A percentile compares a stretch with the other conserved stretches of the same genome.
These are phyloP conservation scores for Magnusiomyces fungicola DNA, from an alignment of 1,139 yeast species.

Conservation along the genomic window DNA sequence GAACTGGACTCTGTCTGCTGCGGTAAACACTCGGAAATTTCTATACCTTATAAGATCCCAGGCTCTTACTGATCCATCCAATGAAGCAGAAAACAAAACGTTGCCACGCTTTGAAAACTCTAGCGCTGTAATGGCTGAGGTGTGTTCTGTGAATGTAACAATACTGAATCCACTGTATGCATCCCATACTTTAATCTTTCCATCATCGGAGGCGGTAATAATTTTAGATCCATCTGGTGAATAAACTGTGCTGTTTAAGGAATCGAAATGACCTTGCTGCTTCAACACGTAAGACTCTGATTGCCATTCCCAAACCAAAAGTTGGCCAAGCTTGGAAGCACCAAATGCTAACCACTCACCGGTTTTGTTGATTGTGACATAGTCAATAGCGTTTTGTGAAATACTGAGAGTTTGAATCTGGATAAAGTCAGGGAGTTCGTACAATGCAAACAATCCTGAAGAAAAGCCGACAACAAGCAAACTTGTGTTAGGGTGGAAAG, in stretches of 20 bases:
- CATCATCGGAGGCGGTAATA: conserved; percentile 95
- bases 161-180: conserved; percentile 86
- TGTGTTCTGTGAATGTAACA: conserved; percentile 86
- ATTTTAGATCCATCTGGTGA: conserved; percentile 93
- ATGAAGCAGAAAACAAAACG: conserved; percentile 80
- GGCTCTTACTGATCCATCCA: conserved; percentile 96
- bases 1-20: conserved; percentile 82
- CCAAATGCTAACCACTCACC: conserved; percentile 99
- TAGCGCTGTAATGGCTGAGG: conserved; percentile 81
- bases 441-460: conserved; percentile 88
- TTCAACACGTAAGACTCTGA: conserved; percentile 90
- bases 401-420: conserved; percentile 80
- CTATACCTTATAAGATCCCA: conserved; percentile 93
- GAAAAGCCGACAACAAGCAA: conserved; percentile 82
- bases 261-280: conserved; percentile 95
- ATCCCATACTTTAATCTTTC: conserved; percentile 96
- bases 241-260: conserved; percentile 74
- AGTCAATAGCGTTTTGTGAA: conserved; percentile 86
- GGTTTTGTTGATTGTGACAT: conserved; percentile 66
- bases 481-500: conserved; percentile 69
- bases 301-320: conserved; percentile 97
- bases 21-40: conserved; percentile 90
- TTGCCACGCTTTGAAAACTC: conserved; percentile 84
- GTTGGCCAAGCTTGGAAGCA: conserved; percentile 82
- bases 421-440: conserved; percentile 73